phyloP scores from a whole-genome alignment of 257 asterid genomes.

The Nicotiana obtusifolia region DNA sequence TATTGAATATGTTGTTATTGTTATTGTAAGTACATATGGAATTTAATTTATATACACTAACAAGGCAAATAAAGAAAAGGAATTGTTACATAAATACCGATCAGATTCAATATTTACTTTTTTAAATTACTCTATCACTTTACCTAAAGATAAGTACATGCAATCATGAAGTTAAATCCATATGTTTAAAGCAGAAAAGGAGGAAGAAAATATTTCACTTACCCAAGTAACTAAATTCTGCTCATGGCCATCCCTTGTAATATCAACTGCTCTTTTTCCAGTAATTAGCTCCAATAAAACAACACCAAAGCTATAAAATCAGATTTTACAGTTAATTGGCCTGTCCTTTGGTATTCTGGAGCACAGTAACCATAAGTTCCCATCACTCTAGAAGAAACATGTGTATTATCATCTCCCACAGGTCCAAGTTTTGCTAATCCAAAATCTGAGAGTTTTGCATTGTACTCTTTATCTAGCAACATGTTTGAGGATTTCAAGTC shows the following conservation, averaged over 20 bases:
- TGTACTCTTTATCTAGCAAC: constrained; percentile 54
- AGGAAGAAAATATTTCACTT: constrained; percentile 7
- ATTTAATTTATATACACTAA: no score
- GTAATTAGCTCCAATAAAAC: constrained; percentile 77
- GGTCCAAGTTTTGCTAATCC: constrained; percentile 94
- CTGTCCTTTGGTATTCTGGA: constrained; percentile 79
- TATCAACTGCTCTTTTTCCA: constrained; percentile 64
- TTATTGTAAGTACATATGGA: no score
- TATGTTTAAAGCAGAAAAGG: background rate
- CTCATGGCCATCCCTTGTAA: constrained; percentile 26
- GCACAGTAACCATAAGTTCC: constrained; percentile 92
- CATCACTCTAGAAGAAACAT: constrained; percentile 85
- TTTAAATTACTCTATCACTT: no score
- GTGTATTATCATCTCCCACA: constrained; percentile 67
- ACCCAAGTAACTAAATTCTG: constrained; percentile 73
- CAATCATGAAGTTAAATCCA: no score
- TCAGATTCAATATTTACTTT: no score
- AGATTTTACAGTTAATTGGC: constrained; percentile 68
- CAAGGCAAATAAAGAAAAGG: no score
- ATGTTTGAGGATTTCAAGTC: constrained; percentile 85
- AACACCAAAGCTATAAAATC: constrained; percentile 86
- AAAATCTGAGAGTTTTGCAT: constrained; percentile 78
- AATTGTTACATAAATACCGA: no score
- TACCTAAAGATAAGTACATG: no score
- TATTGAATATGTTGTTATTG: no score